Evolutionary conservation across 306 rosid species (phyloP).

Genomic region (Pyrus bretschneideri): DNA sequence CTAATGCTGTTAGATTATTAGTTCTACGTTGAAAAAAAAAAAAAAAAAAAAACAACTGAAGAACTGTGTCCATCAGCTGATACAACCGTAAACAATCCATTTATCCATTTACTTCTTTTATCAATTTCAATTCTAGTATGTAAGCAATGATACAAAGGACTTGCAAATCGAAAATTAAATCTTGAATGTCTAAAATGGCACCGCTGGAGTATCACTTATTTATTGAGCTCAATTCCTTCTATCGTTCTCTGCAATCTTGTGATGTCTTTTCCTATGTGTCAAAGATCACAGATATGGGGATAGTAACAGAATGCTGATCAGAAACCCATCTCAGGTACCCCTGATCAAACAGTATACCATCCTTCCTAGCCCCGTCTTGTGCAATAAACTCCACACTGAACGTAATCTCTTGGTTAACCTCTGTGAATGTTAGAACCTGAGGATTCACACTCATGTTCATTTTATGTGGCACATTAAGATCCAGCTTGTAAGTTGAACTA

Average conservation of each 20-base stretch:
- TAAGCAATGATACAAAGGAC: background rate
- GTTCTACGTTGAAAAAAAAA: background rate
- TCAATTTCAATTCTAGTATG: background rate
- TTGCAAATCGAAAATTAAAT: background rate
- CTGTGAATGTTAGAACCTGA: conserved; percentile 20
- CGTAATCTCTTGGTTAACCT: conserved; percentile 29
- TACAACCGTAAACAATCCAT: background rate
- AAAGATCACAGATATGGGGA: conserved; percentile 26
- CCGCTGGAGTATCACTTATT: background rate
- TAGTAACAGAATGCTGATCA: conserved; percentile 28
- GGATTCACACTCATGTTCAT: conserved; percentile 25
- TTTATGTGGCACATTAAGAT: conserved; percentile 20
- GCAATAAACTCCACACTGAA: conserved; percentile 28
- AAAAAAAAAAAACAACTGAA: background rate
- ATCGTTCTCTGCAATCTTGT: background rate
- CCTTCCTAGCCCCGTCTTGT: background rate
- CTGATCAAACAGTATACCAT: conserved; percentile 13
- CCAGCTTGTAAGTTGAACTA: conserved; percentile 24
- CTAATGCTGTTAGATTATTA: background rate
- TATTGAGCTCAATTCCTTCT: background rate
- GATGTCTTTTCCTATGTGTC: background rate
- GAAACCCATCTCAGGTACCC: conserved; percentile 50
- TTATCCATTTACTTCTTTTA: background rate
- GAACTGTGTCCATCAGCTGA: background rate
- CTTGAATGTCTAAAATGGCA: background rate